These are phyloP conservation scores for Alternaria brassicae DNA, from an alignment of 2,329 filamentous ascomycete species.

Conservation along the genomic window DNA sequence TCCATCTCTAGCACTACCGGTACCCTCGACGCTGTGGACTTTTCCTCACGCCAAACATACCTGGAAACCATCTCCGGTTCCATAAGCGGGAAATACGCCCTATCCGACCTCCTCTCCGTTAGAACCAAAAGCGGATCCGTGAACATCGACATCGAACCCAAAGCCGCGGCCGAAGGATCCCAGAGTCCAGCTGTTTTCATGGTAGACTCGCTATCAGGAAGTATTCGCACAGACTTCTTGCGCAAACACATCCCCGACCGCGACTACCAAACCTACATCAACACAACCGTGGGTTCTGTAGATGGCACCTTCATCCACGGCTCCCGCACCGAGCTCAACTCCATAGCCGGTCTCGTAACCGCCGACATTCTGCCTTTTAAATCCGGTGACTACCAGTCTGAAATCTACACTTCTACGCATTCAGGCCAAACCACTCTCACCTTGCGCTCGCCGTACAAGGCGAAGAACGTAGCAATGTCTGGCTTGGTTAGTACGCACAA, in stretches of 20 bases:
- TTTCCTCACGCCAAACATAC: slow-evolving; percentile 50
- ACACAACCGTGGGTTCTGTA: slow-evolving; percentile 49
- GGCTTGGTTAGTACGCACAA: slow-evolving; percentile 47
- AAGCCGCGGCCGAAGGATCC: slow-evolving; percentile 36
- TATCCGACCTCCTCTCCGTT: slow-evolving; percentile 52
- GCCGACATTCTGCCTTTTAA: slow-evolving; percentile 49
- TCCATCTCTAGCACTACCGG: slow-evolving; percentile 46
- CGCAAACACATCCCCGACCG: slow-evolving; percentile 49
- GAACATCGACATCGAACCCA: slow-evolving; percentile 50
- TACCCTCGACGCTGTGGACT: slow-evolving; percentile 42
- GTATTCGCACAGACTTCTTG: slow-evolving; percentile 47
- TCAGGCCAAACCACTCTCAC: slow-evolving; percentile 47
- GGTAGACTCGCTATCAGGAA: slow-evolving; percentile 47
- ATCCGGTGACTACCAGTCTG: slow-evolving; percentile 34
- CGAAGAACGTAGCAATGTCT: slow-evolving; percentile 32
- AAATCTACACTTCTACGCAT: slow-evolving; percentile 44
- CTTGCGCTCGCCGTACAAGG: slow-evolving; percentile 44
- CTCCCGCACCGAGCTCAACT: slow-evolving; percentile 44
- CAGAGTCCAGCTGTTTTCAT: slow-evolving; percentile 48
- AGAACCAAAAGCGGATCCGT: slow-evolving; percentile 53
- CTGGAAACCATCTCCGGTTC: slow-evolving; percentile 52
- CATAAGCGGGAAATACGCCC: slow-evolving; percentile 52
- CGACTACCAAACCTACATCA: slow-evolving; percentile 52
- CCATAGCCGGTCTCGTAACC: slow-evolving; percentile 49
- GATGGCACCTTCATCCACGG: slow-evolving; percentile 53